Percentiles rank a stretch among this genome's conserved stretches.
Conservation (phyloP, 768 basidiomycete species). For the Pleurotus sapidus region DNA sequence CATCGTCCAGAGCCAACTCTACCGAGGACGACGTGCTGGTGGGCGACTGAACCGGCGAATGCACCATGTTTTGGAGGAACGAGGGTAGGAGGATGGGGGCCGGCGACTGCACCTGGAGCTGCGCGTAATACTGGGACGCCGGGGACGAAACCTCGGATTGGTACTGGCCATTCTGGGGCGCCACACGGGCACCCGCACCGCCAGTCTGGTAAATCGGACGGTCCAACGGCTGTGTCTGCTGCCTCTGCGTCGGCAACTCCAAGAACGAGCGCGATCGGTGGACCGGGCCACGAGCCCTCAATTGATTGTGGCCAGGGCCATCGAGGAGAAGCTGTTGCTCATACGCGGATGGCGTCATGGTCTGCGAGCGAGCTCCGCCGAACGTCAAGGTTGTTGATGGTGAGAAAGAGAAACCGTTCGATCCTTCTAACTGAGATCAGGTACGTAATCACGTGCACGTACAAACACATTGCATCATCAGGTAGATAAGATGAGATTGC, state of each 20-base stretch:
- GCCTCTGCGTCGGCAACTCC: constrained; percentile 37
- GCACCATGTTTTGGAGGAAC: constrained; percentile 73
- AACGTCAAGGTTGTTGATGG: constrained; percentile 8
- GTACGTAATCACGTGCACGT: too few relatives aligned
- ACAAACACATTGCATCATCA: too few relatives aligned
- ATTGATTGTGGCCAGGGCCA: constrained; percentile 15
- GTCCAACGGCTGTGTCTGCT: constrained; percentile 22
- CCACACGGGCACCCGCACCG: constrained; percentile 12
- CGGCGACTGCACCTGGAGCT: constrained; percentile 31
- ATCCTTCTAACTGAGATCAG: too few relatives aligned
- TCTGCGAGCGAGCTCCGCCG: constrained; percentile 36
- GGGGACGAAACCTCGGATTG: constrained; percentile 36
- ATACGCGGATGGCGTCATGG: constrained; percentile 43
- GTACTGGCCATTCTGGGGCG: too few relatives aligned
- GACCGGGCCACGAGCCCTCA: constrained; percentile 30
- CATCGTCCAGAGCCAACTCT: constrained; percentile 59
- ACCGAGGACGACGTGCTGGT: constrained; percentile 66
- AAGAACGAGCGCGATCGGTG: constrained; percentile 53
- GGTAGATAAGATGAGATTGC: too few relatives aligned
- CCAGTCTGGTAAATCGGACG: constrained; percentile 76
- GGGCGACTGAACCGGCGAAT: constrained; percentile 63
- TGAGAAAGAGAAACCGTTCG: too few relatives aligned
- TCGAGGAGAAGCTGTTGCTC: constrained; percentile 36
- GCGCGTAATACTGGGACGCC: constrained; percentile 17
- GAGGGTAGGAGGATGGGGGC: constrained; percentile 65